Conservation (phyloP, 1,284 basidiomycete genomes). For the Takashimella tepidaria region DNA sequence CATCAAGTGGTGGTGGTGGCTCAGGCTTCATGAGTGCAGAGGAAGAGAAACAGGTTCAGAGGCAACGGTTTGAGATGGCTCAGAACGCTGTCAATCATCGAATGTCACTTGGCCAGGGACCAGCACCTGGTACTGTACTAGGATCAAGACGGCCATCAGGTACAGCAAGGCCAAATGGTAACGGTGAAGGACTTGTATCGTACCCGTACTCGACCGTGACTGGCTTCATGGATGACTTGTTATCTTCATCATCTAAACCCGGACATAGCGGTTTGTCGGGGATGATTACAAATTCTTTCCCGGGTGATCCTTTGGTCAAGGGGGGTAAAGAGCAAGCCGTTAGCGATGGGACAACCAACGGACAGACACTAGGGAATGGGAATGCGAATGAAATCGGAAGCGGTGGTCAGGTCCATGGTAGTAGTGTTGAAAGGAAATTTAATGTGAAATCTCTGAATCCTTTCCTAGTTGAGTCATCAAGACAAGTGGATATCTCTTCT, state of each 20-base stretch:
- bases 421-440: too few species aligned
- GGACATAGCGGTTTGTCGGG: conserved; percentile 1
- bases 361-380: neutral
- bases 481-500: too few species aligned
- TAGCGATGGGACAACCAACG: too few species aligned
- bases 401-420: too few species aligned
- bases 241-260: too few species aligned
- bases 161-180: too few species aligned
- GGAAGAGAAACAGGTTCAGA: conserved; percentile 38
- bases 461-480: neutral
- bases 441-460: neutral
- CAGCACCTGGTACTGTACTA: neutral
- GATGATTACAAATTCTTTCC: neutral
- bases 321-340: conserved; percentile 12
- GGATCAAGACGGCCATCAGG: too few species aligned
- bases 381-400: neutral
- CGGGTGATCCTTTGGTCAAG: conserved; percentile 12
- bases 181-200: too few species aligned
- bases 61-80: conserved; percentile 33
- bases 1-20: neutral
- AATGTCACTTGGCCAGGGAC: neutral
- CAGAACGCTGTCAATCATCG: conserved; percentile 13
- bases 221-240: too few species aligned
- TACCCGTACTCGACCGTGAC: too few species aligned
- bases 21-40: conserved; percentile 24